Conservation (phyloP, 176 grass and related monocot genomes). For the Aegilops speltoides region DNA sequence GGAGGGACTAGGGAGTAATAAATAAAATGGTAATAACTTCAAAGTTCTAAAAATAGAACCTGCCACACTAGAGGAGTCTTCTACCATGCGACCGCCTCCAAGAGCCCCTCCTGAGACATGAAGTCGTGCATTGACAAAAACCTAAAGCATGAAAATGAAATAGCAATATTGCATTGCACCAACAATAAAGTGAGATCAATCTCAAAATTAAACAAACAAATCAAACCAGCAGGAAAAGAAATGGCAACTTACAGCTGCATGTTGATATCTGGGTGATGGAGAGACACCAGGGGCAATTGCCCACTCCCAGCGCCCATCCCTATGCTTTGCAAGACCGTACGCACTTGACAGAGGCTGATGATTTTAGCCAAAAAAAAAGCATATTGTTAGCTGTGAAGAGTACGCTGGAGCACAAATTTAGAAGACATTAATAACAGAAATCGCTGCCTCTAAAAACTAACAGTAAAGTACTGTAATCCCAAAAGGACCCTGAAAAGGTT, state of each 20-base stretch:
- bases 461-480: slow-evolving; percentile 3
- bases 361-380: not conserved
- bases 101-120: slow-evolving; percentile 99
- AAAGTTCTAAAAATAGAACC: slow-evolving; percentile 40
- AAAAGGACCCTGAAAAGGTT: not conserved
- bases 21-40: slow-evolving; percentile 5
- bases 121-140: slow-evolving; percentile 99
- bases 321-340: slow-evolving; percentile 99
- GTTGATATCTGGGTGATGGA: slow-evolving; percentile 98
- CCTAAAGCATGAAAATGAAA: slow-evolving; percentile 48
- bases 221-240: not conserved
- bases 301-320: slow-evolving; percentile 99
- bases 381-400: slow-evolving; percentile 11
- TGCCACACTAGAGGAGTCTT: slow-evolving; percentile 93
- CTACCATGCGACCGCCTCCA: slow-evolving; percentile 98
- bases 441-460: not conserved
- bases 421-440: slow-evolving; percentile 1
- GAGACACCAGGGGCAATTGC: slow-evolving; percentile 97
- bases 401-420: slow-evolving; percentile 5
- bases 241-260: slow-evolving; percentile 78
- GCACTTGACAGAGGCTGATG: slow-evolving; percentile 81
- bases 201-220: slow-evolving; percentile 23
- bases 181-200: slow-evolving; percentile 6
- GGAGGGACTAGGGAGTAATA: too few relatives aligned
- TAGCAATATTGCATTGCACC: slow-evolving; percentile 29